Evolutionary conservation across 495 filamentous ascomycete species (phyloP), one percentile per base, ranked within the genome.

Genomic region (Penicillium samsonianum): DNA sequence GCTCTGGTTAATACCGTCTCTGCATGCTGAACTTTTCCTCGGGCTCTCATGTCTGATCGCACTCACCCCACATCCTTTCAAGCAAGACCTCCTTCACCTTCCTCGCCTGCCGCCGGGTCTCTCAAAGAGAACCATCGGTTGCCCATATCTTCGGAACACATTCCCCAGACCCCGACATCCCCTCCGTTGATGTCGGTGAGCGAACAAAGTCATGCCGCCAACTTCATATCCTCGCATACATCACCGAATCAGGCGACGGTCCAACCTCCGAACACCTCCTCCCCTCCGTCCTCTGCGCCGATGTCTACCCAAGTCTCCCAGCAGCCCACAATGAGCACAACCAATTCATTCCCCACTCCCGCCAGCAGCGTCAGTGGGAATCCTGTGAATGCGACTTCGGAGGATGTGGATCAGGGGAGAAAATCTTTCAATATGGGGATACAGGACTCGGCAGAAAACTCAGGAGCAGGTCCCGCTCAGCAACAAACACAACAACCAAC

Each of bases 181-280:
- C 76, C 77, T 77, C 72, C 75, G 76, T 80, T 78, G 75, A 80
- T 80, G 77, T 78, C 76, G 73, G 75, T 79, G 67, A 74, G 72
- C 67, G 72, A 77, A 69, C 69, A 68, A 62, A 78, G 69, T 60
- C 70, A 80, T 80, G 77, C 71, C 73, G 70, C 71, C 67, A 70
- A 71, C 65, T 67, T 78, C 67, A 63, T 68, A 71, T 69, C 74
- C 65, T 68, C 71, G 65, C 76, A 78, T 67, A 68, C 74, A 71
- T 74, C 73, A 71, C 70, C 73, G 57, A 73, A 70, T 64, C 71
- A 75, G 76, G 67, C 73, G 64, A 76, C 70, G 53, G 65, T 68
- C 58, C 73, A 77, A 67, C 66, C 67, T 58, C 59, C 68, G 41
- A 72, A 67, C 53, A 64, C 69, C 55, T 77, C 76, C 25, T 78